These are phyloP conservation scores for Cryphonectria japonica DNA, from an alignment of 2,329 filamentous ascomycete species.

Conservation along the genomic window DNA sequence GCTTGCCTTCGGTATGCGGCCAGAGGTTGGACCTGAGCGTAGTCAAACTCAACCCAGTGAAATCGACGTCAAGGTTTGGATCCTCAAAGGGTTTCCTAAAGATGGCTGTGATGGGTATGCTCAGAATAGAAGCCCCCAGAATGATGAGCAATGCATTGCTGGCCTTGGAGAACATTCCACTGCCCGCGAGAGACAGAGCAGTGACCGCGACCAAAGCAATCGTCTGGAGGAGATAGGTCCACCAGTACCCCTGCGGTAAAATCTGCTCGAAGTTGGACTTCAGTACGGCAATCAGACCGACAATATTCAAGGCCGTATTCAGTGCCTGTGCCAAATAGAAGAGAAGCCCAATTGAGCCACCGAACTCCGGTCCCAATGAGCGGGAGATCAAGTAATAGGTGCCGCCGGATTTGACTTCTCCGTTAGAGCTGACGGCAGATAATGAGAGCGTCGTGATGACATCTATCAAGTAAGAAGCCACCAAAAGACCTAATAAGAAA, in stretches of 20 bases:
- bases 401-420: conserved; percentile 83
- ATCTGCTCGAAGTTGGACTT: conserved; percentile 72
- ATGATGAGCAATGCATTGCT: conserved; percentile 77
- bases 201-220: conserved; percentile 73
- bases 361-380: conserved; percentile 85
- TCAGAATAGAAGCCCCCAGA: conserved; percentile 73
- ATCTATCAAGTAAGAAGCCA: conserved; percentile 78
- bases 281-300: conserved; percentile 83
- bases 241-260: conserved; percentile 75
- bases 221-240: conserved; percentile 76
- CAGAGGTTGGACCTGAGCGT: conserved; percentile 77
- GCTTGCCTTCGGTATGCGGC: conserved; percentile 67
- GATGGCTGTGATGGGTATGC: conserved; percentile 79
- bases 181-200: conserved; percentile 76
- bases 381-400: conserved; percentile 89
- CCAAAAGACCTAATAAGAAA: conserved; percentile 64
- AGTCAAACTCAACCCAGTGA: conserved; percentile 73
- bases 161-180: conserved; percentile 76
- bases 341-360: conserved; percentile 83
- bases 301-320: conserved; percentile 85
- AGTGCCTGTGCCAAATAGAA: conserved; percentile 91
- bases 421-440: conserved; percentile 87
- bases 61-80: conserved; percentile 65
- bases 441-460: conserved; percentile 84
- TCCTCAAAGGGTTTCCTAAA: conserved; percentile 70